Evolutionary conservation across 331 rosid species (phyloP).

Genomic region (Cydonia oblonga): DNA sequence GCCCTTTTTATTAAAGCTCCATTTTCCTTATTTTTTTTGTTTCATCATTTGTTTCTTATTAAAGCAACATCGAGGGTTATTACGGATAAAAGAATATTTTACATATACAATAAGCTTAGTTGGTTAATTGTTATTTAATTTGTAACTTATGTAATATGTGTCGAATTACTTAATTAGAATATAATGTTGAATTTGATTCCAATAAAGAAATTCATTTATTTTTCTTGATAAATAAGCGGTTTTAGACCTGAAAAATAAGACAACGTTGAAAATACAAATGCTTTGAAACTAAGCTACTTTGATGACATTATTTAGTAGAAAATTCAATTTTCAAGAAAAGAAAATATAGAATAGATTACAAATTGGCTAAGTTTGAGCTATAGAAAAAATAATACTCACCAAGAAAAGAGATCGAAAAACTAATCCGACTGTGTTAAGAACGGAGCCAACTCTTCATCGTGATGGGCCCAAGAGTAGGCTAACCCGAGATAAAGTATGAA

Average conservation of each 20-base stretch:
- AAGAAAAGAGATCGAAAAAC: background rate
- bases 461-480: background rate
- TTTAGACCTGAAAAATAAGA: too few species aligned
- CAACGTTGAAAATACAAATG: background rate
- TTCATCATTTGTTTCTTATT: background rate
- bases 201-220: background rate
- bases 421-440: background rate
- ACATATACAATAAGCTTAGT: background rate
- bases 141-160: background rate
- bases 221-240: too few species aligned
- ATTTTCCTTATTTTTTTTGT: background rate
- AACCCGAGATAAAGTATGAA: background rate
- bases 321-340: background rate
- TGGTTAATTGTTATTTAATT: background rate
- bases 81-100: background rate
- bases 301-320: background rate
- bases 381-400: too few species aligned
- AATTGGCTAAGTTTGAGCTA: background rate
- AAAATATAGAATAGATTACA: background rate
- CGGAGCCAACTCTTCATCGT: background rate
- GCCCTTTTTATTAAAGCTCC: too few species aligned
- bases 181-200: background rate
- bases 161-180: background rate
- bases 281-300: background rate
- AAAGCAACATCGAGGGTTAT: background rate